Evolutionary conservation across 2,329 filamentous ascomycete genomes (phyloP), one percentile per base, ranked within the genome.

Genomic region (Sarocladiaceae sp.): DNA sequence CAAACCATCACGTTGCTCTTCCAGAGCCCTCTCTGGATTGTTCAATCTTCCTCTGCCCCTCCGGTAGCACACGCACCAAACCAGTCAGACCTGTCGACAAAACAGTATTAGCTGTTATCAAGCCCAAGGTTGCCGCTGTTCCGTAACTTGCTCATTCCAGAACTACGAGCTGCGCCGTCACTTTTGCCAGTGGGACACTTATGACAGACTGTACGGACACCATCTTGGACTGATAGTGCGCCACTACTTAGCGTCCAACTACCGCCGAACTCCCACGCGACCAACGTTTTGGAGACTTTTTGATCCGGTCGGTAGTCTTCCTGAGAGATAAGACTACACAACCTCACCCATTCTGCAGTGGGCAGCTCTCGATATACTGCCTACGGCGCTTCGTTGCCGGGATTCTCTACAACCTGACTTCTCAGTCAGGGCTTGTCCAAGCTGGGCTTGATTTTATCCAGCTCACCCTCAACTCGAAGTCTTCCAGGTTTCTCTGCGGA

Each of bases 31-130:
- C 26, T 29, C n/a, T n/a, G n/a, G n/a, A n/a, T n/a, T 18, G 15
- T 6, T 24, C 12, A 41, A 16, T 6, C n/a, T n/a, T n/a, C n/a
- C n/a, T n/a, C n/a, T n/a, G n/a, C n/a, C n/a, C n/a, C n/a, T n/a
- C n/a, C n/a, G n/a, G n/a, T n/a, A n/a, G n/a, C n/a, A n/a, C n/a
- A n/a, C n/a, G 4, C n/a, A 18, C 29, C 37, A 29, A 18, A n/a
- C n/a, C 21, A 16, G 4, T 19, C 21, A 9, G 6, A 10, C n/a
- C 24, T 41, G 21, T 29, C 7, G 29, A 16, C 37, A 41, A 41
- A 39, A 41, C 37, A 41, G 37, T 41, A 41, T 41, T 41, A 41
- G 37, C 37, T 41, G 37, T 41, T 41, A 20, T 20, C 18, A 10
- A 19, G 15, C 19, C 33, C 33, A 35, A 9, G 19, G 16, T 20